Evolutionary conservation across 768 basidiomycete genomes (phyloP).

Genomic region (Phlebiopsis flavidoalba): DNA sequence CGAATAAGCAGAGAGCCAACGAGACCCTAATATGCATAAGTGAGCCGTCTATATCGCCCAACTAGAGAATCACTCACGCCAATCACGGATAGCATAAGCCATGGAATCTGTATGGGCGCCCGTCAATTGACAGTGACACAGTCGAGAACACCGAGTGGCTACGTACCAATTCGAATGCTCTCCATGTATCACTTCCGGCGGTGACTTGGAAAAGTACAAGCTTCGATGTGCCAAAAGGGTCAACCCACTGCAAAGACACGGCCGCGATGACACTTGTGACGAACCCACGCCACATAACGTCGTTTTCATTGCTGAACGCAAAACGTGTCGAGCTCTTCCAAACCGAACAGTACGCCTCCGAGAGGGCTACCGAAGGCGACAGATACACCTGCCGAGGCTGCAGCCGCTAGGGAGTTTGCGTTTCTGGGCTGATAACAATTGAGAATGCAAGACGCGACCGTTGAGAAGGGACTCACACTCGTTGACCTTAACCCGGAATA

Average conservation of each 20-base stretch:
- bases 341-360: constrained; percentile 80
- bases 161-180: constrained; percentile 63
- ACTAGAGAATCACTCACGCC: constrained; percentile 38
- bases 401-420: constrained; percentile 77
- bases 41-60: not conserved
- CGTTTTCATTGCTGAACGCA: constrained; percentile 52
- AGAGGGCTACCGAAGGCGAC: constrained; percentile 87
- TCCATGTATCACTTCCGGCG: constrained; percentile 51
- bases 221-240: constrained; percentile 83
- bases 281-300: constrained; percentile 85
- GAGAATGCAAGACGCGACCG: too few relatives aligned
- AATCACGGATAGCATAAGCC: constrained; percentile 55
- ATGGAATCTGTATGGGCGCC: constrained; percentile 51
- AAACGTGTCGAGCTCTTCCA: constrained; percentile 75
- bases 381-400: constrained; percentile 81
- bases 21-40: constrained; percentile 40
- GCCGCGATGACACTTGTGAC: constrained; percentile 86
- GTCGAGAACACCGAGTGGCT: not conserved
- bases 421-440: constrained; percentile 52
- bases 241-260: constrained; percentile 75
- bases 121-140: not conserved
- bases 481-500: constrained; percentile 69
- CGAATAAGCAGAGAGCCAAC: constrained; percentile 61
- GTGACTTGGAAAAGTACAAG: constrained; percentile 75
- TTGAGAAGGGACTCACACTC: constrained; percentile 48